Base-by-base conservation (phyloP, 768 basidiomycete species). In the Leccinum aurantiacum region DNA sequence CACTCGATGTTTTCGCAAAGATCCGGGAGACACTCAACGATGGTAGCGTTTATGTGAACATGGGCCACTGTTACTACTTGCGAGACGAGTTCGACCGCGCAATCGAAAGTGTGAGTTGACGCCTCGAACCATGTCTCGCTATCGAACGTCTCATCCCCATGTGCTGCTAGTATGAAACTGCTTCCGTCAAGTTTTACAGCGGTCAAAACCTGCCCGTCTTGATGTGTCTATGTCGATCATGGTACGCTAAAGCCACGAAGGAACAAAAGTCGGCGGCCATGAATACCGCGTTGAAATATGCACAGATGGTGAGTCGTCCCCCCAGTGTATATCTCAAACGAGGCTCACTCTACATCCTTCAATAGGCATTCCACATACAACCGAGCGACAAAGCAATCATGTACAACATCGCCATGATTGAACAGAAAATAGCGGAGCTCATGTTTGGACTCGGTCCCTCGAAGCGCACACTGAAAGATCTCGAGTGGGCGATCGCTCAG, bases 321-420 rank as follows among this genome's bases (percentile, higher is more conserved):
- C 27, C 5, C 9, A 15, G 2, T 31, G 14, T 14, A 15, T 44
- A 9, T 13, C 4, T 33, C 33, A 17, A 17, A 31, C 9, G 58
- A 29, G 7, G 22, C 44, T 57, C 38, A 56, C 63, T 66, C 24
- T 25, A 14, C 2, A 58, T 27, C 10, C 27, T 54, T 11, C 9
- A 6, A 5, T 63, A 98, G 95, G 95, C 95, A 1, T 78, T 90
- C 15, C 89, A 92, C 63, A 75, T 94, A 6, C 87, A 90, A 64
- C 94, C 95, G 0, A 83, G 80, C 57, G 97, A 99, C 77, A 95
- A 95, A 70, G 91, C 93, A 3, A 86, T 90, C 54, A 61, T 93
- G 47, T 98, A 95, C 76, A 98, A 99, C 73, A 92, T 98, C 67
- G 95, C 96, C 57, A 95, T 99, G 90, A 94, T 98, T 35, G 89